Evolutionary conservation across 1,139 yeast genomes (phyloP).

Genomic region (Magnusiomyces tetraspermus): DNA sequence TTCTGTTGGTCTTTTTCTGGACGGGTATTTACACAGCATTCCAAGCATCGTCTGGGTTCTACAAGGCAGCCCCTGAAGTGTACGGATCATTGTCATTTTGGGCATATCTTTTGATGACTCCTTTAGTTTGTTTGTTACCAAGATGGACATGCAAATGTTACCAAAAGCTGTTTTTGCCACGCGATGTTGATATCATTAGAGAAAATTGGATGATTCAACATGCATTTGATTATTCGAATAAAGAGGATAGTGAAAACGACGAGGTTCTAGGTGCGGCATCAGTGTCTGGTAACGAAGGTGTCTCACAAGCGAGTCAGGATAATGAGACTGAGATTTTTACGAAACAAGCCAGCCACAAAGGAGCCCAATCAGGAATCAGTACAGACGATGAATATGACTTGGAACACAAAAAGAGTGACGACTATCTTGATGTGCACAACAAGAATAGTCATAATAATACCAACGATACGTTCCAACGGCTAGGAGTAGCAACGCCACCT

Average conservation of each 20-base stretch:
- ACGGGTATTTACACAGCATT: conserved; percentile 80
- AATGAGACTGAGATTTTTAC: too few species aligned
- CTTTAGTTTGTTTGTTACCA: conserved; percentile 65
- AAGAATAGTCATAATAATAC: too few species aligned
- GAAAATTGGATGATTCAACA: conserved; percentile 37
- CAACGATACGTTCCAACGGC: too few species aligned
- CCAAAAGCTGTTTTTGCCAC: conserved; percentile 56
- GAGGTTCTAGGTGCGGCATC: not conserved
- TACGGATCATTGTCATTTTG: conserved; percentile 70
- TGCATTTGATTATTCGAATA: conserved; percentile 11
- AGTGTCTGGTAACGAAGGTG: too few species aligned
- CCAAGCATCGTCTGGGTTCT: conserved; percentile 54
- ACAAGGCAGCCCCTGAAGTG: conserved; percentile 62
- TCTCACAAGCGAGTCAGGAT: too few species aligned
- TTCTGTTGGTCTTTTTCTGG: conserved; percentile 69
- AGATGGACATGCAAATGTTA: conserved; percentile 58
- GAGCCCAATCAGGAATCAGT: too few species aligned
- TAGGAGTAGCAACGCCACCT: too few species aligned
- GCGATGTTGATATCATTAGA: conserved; percentile 76
- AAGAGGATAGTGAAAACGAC: conserved; percentile 4
- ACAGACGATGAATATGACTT: too few species aligned
- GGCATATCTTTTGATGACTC: conserved; percentile 72
- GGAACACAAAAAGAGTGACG: too few species aligned
- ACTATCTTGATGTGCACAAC: too few species aligned
- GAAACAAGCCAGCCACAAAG: too few species aligned